Base-by-base conservation (phyloP, 2,329 filamentous ascomycete species). In the Diaporthe sp. region DNA sequence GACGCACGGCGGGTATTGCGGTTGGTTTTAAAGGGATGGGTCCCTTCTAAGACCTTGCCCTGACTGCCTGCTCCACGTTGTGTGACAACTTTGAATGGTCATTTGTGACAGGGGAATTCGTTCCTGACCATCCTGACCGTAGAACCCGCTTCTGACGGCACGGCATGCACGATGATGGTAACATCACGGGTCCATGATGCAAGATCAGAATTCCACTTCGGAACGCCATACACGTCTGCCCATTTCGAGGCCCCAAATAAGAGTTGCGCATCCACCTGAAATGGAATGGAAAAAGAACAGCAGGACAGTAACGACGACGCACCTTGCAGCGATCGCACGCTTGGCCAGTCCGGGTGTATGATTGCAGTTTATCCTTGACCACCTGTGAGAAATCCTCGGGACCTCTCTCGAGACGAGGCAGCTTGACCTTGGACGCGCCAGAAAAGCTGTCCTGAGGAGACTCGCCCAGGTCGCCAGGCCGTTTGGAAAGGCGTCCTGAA, bases 301-400 rank as follows among this genome's bases (percentile, higher is more conserved):
- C 63, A 35, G 4, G 2, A 39, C 32, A 27, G 44, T 9, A 66
- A 66, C 30, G 9, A 9, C 63, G 17, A 75, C 88, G 78, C 83
- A 94, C 93, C 89, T 96, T 97, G 88, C 95, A 97, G 72, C 95
- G 89, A 84, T 97, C 94, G 87, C 94, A 97, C 42, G 94, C 94
- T 84, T 97, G 94, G 13, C 94, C 94, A 0, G 94, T 97, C 73
- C 89, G 85, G 30, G 88, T 89, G 76, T 89, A 89, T 4, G 87
- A 86, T 76, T 88, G 86, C 58, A 90, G 82, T 71, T 88, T 87
- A 79, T 82, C 88, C 83, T 90, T 90, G 77, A 90, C 88, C 42
- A 88, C 86, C 73, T 82, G 86, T 4, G 88, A 90, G 76, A 90
- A 91, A 77, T 89, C 87, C 66, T 88, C 85, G 32, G 83, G 79